A percentile compares a stretch with the other conserved stretches of the same genome.
These are phyloP conservation scores for Carex arenaria DNA, from an alignment of 202 grass and related monocot species.

Conservation along the genomic window DNA sequence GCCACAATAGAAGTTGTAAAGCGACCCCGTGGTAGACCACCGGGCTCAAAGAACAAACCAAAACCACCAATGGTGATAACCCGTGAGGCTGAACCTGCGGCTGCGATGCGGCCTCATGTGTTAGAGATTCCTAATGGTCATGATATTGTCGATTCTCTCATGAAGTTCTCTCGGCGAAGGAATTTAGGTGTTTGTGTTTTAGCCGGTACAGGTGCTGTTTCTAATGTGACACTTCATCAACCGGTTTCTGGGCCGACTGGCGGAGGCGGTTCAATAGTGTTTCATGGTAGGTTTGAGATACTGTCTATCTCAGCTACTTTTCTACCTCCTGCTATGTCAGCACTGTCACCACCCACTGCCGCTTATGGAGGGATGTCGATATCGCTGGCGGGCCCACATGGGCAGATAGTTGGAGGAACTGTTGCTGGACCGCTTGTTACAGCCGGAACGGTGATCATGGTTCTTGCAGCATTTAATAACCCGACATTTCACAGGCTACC, in stretches of 20 bases:
- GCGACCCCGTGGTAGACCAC: constrained; percentile 62
- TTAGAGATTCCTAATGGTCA: constrained; percentile 73
- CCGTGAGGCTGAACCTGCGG: constrained; percentile 53
- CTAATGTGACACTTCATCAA: constrained; percentile 70
- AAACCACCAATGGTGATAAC: constrained; percentile 90
- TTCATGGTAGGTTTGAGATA: constrained; percentile 77
- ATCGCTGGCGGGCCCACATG: constrained; percentile 73
- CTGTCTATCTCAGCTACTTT: constrained; percentile 81
- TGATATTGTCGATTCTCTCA: constrained; percentile 62
- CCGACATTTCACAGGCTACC: constrained; percentile 90
- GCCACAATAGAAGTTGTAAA: constrained; percentile 70
- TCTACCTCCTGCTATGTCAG: constrained; percentile 49
- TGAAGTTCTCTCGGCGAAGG: constrained; percentile 49
- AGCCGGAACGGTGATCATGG: constrained; percentile 49
- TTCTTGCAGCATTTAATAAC: constrained; percentile 73
- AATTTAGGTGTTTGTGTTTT: constrained; percentile 84
- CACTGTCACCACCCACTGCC: constrained; percentile 40
- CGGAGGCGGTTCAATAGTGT: constrained; percentile 26
- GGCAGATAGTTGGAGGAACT: constrained; percentile 75
- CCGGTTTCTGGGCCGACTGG: not conserved
- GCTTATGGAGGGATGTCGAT: constrained; percentile 49
- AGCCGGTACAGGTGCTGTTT: constrained; percentile 58
- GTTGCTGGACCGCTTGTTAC: constrained; percentile 58
- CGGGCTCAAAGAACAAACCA: constrained; percentile 88
- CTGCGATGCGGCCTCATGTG: constrained; percentile 86